A percentile compares a stretch with the other conserved stretches of the same genome.
Evolutionary conservation across 176 grass and related monocot species (phyloP).

Genomic region (sorghum (Sorghum bicolor)): Sorghum_bicolor_NCBIv3 NC_012870.2:9734001-9734500

Average conservation of each 20-base stretch:
- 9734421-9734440: too few species aligned
- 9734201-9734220: neutral
- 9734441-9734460: too few species aligned
- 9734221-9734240: neutral
- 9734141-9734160: slow-evolving; percentile 13
- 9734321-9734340: neutral
- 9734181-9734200: neutral
- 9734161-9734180: neutral
- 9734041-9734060: slow-evolving; percentile 12
- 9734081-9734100: neutral
- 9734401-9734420: too few species aligned
- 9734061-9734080: neutral
- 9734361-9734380: neutral
- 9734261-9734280: neutral
- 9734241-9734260: neutral
- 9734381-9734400: neutral
- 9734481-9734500: too few species aligned
- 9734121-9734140: neutral
- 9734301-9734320: neutral
- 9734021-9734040: slow-evolving; percentile 2
- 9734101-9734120: neutral
- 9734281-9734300: neutral
- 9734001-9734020: neutral
- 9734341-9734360: neutral
- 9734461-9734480: too few species aligned